Evolutionary conservation across 805 yeast genomes (phyloP).

Genomic region (Wickerhamiella lipophila): DNA sequence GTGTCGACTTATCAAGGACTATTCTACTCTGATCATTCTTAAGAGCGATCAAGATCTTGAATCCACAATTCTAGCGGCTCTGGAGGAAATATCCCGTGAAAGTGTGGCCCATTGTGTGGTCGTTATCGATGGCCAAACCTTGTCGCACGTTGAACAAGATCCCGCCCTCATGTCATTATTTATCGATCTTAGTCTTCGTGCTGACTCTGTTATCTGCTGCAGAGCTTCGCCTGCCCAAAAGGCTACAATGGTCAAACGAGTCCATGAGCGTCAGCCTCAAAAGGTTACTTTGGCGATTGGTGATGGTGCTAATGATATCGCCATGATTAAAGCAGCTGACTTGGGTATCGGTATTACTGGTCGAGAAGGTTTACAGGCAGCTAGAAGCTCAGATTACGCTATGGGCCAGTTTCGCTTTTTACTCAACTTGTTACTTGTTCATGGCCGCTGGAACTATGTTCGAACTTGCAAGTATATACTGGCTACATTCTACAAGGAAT

Average conservation of each 20-base stretch:
- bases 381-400: constrained; percentile 86
- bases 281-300: constrained; percentile 92
- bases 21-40: constrained; percentile 73
- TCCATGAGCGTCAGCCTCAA: constrained; percentile 53
- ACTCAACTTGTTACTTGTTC: constrained; percentile 72
- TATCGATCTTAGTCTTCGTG: constrained; percentile 69
- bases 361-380: constrained; percentile 93
- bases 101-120: constrained; percentile 87
- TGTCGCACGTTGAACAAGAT: constrained; percentile 61
- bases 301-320: constrained; percentile 98
- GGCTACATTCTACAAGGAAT: constrained; percentile 89
- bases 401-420: constrained; percentile 87
- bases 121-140: constrained; percentile 88
- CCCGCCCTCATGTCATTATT: constrained; percentile 59
- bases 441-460: constrained; percentile 90
- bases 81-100: constrained; percentile 57
- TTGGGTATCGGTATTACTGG: constrained; percentile 97
- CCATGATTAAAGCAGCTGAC: constrained; percentile 98
- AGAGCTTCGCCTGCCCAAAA: constrained; percentile 96
- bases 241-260: constrained; percentile 72
- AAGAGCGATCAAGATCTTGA: constrained; percentile 41
- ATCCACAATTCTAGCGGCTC: constrained; percentile 60
- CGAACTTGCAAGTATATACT: constrained; percentile 84
- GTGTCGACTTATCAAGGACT: constrained; percentile 84
- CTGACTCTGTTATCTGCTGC: constrained; percentile 88